These are phyloP conservation scores for Penicillium olsonii DNA, from an alignment of 2,329 filamentous ascomycete species.

Conservation along the genomic window DNA sequence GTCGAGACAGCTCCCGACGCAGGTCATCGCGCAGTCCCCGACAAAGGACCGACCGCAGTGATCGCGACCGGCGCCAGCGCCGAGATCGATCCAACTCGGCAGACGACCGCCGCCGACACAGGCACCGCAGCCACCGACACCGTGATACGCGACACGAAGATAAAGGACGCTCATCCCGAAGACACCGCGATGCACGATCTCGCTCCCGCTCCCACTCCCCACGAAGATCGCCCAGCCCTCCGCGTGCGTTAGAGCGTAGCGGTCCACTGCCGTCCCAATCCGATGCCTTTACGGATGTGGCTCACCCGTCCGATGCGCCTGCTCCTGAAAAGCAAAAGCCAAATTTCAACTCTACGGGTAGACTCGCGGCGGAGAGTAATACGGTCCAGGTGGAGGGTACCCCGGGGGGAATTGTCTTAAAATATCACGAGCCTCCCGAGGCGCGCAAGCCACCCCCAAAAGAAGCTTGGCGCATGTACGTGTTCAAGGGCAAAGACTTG, in stretches of 20 bases:
- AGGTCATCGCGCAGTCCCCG: slow-evolving; percentile 19
- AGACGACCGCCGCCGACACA: slow-evolving; percentile 30
- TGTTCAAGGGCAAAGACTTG: slow-evolving; percentile 83
- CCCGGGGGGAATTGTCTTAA: slow-evolving; percentile 72
- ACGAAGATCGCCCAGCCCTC: slow-evolving; percentile 27
- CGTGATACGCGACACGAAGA: slow-evolving; percentile 29
- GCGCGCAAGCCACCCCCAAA: slow-evolving; percentile 80
- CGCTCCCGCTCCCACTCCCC: slow-evolving; percentile 33
- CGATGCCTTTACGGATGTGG: slow-evolving; percentile 44
- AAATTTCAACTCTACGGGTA: slow-evolving; percentile 78
- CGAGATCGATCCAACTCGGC: slow-evolving; percentile 26
- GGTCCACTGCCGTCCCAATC: slow-evolving; percentile 49
- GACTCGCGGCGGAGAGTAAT: slow-evolving; percentile 86
- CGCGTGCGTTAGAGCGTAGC: slow-evolving; percentile 34
- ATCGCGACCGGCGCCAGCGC: slow-evolving; percentile 25
- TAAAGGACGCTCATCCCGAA: slow-evolving; percentile 24
- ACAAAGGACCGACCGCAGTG: slow-evolving; percentile 20
- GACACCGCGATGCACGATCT: slow-evolving; percentile 25
- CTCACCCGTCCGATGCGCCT: slow-evolving; percentile 28
- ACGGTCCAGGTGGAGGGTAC: slow-evolving; percentile 58
- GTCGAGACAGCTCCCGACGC: slow-evolving; percentile 24
- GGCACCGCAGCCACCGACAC: slow-evolving; percentile 30
- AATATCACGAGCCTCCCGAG: slow-evolving; percentile 95
- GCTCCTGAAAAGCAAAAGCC: slow-evolving; percentile 68
- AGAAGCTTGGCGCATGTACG: slow-evolving; percentile 83